phyloP scores from a whole-genome alignment of 2,329 filamentous ascomycete species.

The Chalaropsis ovoidea region DNA sequence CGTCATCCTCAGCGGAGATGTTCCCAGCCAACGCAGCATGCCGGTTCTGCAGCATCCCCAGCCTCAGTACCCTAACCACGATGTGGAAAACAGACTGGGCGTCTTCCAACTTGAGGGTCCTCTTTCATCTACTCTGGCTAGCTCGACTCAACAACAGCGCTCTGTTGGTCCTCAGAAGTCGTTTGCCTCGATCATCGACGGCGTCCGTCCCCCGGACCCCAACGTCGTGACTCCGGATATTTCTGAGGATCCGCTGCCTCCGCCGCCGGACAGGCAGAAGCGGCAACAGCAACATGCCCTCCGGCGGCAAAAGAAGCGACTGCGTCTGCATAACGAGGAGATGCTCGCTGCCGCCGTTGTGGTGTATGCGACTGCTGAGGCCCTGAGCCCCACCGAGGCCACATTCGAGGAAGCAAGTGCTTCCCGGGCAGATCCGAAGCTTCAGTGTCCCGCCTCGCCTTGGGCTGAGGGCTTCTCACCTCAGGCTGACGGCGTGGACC shows the following conservation, averaged over 20 bases:
- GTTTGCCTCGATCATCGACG: constrained; percentile 15
- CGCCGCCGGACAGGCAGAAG: constrained; percentile 31
- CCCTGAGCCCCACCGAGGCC: constrained; percentile 36
- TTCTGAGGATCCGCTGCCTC: constrained; percentile 37
- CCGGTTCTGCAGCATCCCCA: background rate
- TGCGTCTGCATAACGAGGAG: constrained; percentile 42
- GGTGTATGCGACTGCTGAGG: constrained; percentile 43
- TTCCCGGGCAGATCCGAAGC: background rate
- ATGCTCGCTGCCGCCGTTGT: constrained; percentile 45
- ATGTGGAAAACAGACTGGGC: constrained; percentile 17
- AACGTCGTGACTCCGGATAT: constrained; percentile 41
- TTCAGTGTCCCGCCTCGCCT: constrained; percentile 23
- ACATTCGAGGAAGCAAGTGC: background rate
- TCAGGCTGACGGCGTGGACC: constrained; percentile 13
- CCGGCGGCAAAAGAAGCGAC: constrained; percentile 38
- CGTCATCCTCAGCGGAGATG: constrained; percentile 23
- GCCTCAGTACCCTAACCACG: background rate
- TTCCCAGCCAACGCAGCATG: constrained; percentile 19
- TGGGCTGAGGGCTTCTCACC: constrained; percentile 24
- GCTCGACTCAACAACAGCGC: background rate
- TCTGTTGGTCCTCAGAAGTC: constrained; percentile 17
- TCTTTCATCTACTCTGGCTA: background rate
- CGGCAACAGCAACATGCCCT: constrained; percentile 37
- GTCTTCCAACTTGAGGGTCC: constrained; percentile 18
- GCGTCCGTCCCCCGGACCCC: constrained; percentile 25